A percentile compares a stretch with the other conserved stretches of the same genome.
These are phyloP conservation scores for Ophiocytium majus DNA, from an alignment of 352 stramenopile species.

Conservation along the genomic window DNA sequence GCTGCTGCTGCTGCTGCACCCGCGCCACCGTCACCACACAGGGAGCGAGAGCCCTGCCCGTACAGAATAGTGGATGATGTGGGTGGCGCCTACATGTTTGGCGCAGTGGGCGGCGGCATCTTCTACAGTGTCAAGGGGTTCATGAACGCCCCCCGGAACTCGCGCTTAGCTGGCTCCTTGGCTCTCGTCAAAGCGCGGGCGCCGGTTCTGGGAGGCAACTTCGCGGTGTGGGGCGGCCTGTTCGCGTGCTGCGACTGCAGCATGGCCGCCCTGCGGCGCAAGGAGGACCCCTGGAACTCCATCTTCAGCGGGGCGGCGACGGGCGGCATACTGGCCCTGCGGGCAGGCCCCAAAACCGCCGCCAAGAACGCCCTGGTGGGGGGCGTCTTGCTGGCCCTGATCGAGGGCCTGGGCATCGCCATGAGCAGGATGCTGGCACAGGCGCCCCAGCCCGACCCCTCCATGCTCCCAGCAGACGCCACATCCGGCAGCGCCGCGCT, in stretches of 20 bases:
- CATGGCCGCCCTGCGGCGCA: conserved; percentile 91
- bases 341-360: conserved; percentile 86
- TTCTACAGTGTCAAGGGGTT: conserved; percentile 94
- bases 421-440: conserved; percentile 38
- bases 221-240: conserved; percentile 92
- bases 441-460: neutral
- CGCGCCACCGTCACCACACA: too few species aligned
- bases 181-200: conserved; percentile 74
- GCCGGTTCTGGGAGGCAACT: conserved; percentile 65
- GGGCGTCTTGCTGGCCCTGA: conserved; percentile 88
- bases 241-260: conserved; percentile 97
- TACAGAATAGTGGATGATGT: conserved; percentile 98
- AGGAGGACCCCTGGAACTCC: conserved; percentile 99
- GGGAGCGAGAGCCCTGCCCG: conserved; percentile 88
- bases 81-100: conserved; percentile 93
- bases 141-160: conserved; percentile 81
- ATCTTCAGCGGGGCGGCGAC: conserved; percentile 94
- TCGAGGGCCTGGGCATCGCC: conserved; percentile 91
- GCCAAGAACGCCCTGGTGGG: conserved; percentile 88
- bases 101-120: conserved; percentile 85
- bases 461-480: neutral
- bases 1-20: too few species aligned
- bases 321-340: conserved; percentile 87
- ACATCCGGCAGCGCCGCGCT: neutral
- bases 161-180: conserved; percentile 75